Evolutionary conservation across 2,329 filamentous ascomycete species (phyloP), one percentile per base, ranked within the genome.

Genomic region (Periconia digitata): DNA sequence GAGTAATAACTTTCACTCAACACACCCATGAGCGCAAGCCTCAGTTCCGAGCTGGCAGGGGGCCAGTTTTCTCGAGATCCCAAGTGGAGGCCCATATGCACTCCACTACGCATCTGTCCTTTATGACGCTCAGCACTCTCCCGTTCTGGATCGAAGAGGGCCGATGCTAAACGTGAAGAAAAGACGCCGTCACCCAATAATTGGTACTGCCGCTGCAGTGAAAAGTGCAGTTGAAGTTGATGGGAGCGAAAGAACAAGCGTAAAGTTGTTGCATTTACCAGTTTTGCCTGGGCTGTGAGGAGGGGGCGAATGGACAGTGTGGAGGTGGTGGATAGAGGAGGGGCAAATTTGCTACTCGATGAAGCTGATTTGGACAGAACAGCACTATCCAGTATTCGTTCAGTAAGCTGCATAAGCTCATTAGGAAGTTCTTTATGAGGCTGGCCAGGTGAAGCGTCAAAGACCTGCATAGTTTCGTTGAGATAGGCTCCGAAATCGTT

Each of bases 21-120:
- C 1, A 97, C 81, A 0, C 90, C 91, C 81, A 92, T 95, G 16
- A 99, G 77, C 0, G 90, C 90, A 5, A 97, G 78, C 8, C 91
- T 84, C n/a, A 99, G 75, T 68, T 97, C 94, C 0, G 92, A 96
- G 68, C 89, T 95, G 20, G 91, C 91, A 4, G 94, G 94, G 21
- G 94, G 94, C 94, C 94, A 97, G 24, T 80, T 89, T 46, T 89
- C 85, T 60, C 90, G 83, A 2, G 83, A 84, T n/a, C 88, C 88
- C 0, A 97, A 77, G 35, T 91, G 86, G 35, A 97, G 77, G 1
- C 94, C 92, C 78, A 95, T 92, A 13, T 41, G 83, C 75, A 49
- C 85, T 82, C 38, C 89, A 34, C 67, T 72, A 8, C 85, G 81
- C 38, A 88, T 83, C 24, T 86, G 78, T 3, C 90, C 89, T 16